phyloP scores from a whole-genome alignment of 768 basidiomycete species.

The Butyriboletus loyo region DNA sequence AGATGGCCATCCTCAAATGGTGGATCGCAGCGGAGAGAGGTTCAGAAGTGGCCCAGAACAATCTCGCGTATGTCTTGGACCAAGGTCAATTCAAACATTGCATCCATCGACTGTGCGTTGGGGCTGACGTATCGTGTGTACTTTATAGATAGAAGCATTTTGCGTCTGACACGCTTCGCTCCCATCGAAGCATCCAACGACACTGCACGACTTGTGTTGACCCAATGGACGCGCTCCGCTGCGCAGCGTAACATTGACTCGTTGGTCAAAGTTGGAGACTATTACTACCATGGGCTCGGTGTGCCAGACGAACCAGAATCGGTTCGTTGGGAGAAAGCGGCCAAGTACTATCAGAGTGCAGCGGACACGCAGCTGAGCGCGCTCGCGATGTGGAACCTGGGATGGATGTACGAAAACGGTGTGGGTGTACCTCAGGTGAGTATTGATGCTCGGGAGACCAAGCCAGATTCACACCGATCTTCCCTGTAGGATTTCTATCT shows the following conservation, averaged over 20 bases:
- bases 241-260: constrained; percentile 95
- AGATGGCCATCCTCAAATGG: constrained; percentile 89
- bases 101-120: constrained; percentile 30
- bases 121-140: constrained; percentile 7
- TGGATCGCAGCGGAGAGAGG: constrained; percentile 94
- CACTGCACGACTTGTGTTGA: constrained; percentile 79
- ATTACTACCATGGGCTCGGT: constrained; percentile 90
- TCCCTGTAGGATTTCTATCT: constrained; percentile 82
- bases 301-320: constrained; percentile 65
- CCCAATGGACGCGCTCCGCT: constrained; percentile 93
- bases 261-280: constrained; percentile 96
- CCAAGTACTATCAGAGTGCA: constrained; percentile 90
- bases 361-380: constrained; percentile 91
- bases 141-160: constrained; percentile 60
- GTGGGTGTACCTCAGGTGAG: constrained; percentile 82
- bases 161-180: constrained; percentile 66
- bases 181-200: constrained; percentile 75
- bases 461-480: neutral
- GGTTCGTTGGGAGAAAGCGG: constrained; percentile 81
- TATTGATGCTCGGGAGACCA: neutral
- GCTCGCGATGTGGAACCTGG: constrained; percentile 96
- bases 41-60: constrained; percentile 90
- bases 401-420: constrained; percentile 99
- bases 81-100: constrained; percentile 58
- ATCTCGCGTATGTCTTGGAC: constrained; percentile 88